Evolutionary conservation across 495 filamentous ascomycete genomes (phyloP), one percentile per base, ranked within the genome.

Genomic region (Arthonia radiata): DNA sequence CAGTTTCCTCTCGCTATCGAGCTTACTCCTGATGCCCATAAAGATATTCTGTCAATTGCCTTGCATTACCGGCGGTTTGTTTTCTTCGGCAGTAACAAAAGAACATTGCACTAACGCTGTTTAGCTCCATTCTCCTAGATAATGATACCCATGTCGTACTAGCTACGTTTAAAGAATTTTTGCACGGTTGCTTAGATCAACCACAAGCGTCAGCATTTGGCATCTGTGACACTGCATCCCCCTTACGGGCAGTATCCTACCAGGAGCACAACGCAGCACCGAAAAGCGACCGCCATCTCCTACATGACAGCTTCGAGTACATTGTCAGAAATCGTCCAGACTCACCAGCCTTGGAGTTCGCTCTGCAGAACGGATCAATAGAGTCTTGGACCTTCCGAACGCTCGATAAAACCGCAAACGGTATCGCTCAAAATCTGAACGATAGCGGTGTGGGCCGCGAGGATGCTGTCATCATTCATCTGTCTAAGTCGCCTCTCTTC

Each of bases 1-100:
- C 51, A 57, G 43, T 76, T 50, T 47, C 57, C 75, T 6, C 35
- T 80, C 29, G 68, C 80, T 27, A 63, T 63, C 30, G 75, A 81
- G 35, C 42, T 80, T 16, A 42, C 60, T 13, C 74, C 73, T n/a
- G 48, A 43, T 32, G 44, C 31, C 25, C 34, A 41, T 17, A 40
- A 47, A 27, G 43, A 71, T 39, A 45, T 19, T 16, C 29, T 64
- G 23, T 43, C 43, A 4, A 32, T 62, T 26, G 43, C 43, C 21
- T 28, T 66, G 17, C 56, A 64, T 37, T 53, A 49, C 34, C 37
- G 54, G 22, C 38, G 31, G 44, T 51, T 27, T 35, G 55, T 35
- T 34, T 11, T n/a, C n/a, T n/a, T n/a, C n/a, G n/a, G n/a, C n/a
- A n/a, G n/a, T n/a, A n/a, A n/a, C n/a, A n/a, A n/a, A n/a, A n/a